Percentiles rank a stretch among this genome's conserved stretches.
Conservation (phyloP, 163 green algal species). For the Scenedesmus sp. region DNA sequence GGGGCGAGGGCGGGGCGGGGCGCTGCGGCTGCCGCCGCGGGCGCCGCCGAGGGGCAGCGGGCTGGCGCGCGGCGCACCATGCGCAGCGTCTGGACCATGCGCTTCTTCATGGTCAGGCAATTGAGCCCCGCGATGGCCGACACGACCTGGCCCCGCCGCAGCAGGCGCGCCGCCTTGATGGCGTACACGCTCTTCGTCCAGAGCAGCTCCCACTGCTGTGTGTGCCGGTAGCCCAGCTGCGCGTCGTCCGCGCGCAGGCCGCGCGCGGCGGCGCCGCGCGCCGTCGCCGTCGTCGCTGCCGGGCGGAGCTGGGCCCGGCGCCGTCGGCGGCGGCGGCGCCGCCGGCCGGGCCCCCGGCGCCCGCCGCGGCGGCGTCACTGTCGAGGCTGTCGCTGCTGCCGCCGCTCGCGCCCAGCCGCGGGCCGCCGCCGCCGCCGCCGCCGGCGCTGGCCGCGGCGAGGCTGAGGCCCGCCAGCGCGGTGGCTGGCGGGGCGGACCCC, state of each 20-base stretch:
- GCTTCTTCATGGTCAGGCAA: conserved; percentile 70
- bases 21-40: background rate
- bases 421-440: background rate
- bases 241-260: conserved; percentile 10
- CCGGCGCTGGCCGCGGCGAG: background rate
- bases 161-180: conserved; percentile 51
- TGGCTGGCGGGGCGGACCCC: no score
- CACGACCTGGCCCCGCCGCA: conserved; percentile 59
- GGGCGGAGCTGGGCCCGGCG: background rate
- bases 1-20: no score
- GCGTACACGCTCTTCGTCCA: conserved; percentile 70
- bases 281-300: background rate
- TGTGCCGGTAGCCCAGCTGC: conserved; percentile 48
- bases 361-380: no score
- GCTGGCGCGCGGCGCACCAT: conserved; percentile 13
- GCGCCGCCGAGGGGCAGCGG: no score
- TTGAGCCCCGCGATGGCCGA: conserved; percentile 64
- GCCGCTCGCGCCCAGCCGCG: background rate
- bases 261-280: no score
- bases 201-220: conserved; percentile 58
- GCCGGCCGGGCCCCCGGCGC: background rate
- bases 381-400: conserved; percentile 16
- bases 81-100: conserved; percentile 60
- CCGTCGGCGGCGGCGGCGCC: background rate
- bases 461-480: background rate